Conservation (phyloP, 2,329 filamentous ascomycete species). For the Orbilia oligospora region DNA sequence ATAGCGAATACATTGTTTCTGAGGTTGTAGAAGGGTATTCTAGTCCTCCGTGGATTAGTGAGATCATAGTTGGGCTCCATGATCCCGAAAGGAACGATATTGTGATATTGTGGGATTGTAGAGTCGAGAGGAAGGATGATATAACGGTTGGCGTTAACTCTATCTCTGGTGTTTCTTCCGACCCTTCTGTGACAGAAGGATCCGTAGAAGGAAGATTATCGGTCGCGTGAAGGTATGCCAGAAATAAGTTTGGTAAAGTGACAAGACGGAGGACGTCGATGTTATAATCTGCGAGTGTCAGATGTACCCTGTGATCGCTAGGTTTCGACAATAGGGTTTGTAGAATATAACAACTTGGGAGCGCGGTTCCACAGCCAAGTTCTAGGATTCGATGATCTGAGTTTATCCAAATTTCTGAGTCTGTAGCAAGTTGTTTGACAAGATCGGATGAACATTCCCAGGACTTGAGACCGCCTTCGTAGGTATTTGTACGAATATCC, state of each 20-base stretch:
- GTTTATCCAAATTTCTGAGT: slow-evolving; percentile 25
- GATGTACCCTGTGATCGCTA: slow-evolving; percentile 68
- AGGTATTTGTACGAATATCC: slow-evolving; percentile 84
- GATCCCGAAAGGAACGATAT: slow-evolving; percentile 81
- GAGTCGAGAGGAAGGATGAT: slow-evolving; percentile 66
- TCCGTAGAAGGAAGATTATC: slow-evolving; percentile 84
- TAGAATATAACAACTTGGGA: slow-evolving; percentile 80
- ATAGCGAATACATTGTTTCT: slow-evolving; percentile 66
- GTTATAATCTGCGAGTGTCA: slow-evolving; percentile 85
- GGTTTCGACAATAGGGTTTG: slow-evolving; percentile 70
- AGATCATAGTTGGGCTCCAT: slow-evolving; percentile 78
- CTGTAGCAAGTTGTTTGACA: slow-evolving; percentile 75
- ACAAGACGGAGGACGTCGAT: slow-evolving; percentile 82
- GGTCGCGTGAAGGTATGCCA: slow-evolving; percentile 74
- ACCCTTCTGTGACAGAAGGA: slow-evolving; percentile 71
- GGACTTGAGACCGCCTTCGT: slow-evolving; percentile 90
- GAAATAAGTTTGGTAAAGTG: slow-evolving; percentile 82
- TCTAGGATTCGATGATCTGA: slow-evolving; percentile 65
- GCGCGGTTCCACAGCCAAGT: slow-evolving; percentile 83
- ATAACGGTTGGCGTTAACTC: slow-evolving; percentile 32
- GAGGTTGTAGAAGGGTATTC: slow-evolving; percentile 15
- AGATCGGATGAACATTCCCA: slow-evolving; percentile 90
- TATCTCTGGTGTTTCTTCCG: slow-evolving; percentile 36
- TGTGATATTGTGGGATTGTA: slow-evolving; percentile 70
- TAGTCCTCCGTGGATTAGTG: slow-evolving; percentile 70